Evolutionary conservation across 441 rosid genomes (phyloP).

Genomic region (Pelargonium myrrhifolium): DNA sequence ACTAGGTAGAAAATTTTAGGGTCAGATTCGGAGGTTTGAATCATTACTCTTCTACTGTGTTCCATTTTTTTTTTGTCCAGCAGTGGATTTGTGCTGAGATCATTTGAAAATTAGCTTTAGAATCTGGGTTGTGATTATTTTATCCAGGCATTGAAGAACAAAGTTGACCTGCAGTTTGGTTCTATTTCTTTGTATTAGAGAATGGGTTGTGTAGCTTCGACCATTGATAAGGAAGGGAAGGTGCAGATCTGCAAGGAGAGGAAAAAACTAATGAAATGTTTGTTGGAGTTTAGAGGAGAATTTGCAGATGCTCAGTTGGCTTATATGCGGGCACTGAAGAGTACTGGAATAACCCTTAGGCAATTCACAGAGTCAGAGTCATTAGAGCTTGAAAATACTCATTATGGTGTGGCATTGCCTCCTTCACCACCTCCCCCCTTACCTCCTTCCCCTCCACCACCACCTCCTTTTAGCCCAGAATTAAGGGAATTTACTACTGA

Average conservation of each 20-base stretch:
- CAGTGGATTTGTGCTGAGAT: background rate
- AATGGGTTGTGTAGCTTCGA: conserved; percentile 88
- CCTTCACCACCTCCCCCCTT: conserved; percentile 48
- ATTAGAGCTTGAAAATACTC: conserved; percentile 55
- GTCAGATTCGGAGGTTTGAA: background rate
- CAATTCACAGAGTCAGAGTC: conserved; percentile 87
- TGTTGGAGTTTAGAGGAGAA: conserved; percentile 56
- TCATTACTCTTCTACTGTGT: background rate
- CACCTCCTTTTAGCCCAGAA: conserved; percentile 77
- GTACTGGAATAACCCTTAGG: conserved; percentile 79
- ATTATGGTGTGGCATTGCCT: conserved; percentile 29
- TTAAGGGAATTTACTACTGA: conserved; percentile 26
- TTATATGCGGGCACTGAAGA: conserved; percentile 75
- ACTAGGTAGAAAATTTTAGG: background rate
- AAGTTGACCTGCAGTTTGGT: conserved; percentile 4
- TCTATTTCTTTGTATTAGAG: conserved; percentile 16
- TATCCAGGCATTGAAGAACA: background rate
- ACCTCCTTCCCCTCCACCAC: conserved; percentile 79
- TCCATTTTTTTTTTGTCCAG: background rate
- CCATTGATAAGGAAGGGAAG: conserved; percentile 71
- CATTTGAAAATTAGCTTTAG: background rate
- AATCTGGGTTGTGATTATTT: no score
- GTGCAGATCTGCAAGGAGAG: conserved; percentile 69
- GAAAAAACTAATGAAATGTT: conserved; percentile 71
- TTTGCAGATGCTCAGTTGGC: conserved; percentile 73